Conservation (phyloP, 1,139 yeast species). For the Hanseniaspora uvarum region DNA sequence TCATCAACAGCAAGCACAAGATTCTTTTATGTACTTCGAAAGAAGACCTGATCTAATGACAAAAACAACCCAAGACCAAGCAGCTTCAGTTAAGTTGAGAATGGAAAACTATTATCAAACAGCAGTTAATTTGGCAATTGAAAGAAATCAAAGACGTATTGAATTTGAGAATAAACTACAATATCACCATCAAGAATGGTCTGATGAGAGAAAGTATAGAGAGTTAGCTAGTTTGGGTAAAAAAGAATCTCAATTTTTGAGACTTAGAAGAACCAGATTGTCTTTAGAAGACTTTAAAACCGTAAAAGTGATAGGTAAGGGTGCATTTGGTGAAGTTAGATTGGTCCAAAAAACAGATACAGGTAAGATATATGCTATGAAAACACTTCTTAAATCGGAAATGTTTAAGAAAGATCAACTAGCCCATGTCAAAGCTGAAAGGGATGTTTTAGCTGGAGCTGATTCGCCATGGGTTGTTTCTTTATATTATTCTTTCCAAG, state of each 20-base stretch:
- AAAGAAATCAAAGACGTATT: constrained; percentile 66
- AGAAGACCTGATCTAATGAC: constrained; percentile 73
- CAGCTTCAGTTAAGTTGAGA: constrained; percentile 60
- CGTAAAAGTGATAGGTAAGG: constrained; percentile 75
- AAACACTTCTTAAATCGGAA: constrained; percentile 64
- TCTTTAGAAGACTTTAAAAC: constrained; percentile 66
- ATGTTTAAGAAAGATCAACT: constrained; percentile 77
- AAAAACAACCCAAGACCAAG: constrained; percentile 59
- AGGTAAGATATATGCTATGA: constrained; percentile 79
- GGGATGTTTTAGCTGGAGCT: constrained; percentile 75
- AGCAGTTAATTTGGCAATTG: constrained; percentile 70
- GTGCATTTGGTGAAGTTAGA: constrained; percentile 79
- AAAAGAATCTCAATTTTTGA: constrained; percentile 66
- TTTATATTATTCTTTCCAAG: constrained; percentile 70
- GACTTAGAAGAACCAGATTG: constrained; percentile 64
- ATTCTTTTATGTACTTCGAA: constrained; percentile 60
- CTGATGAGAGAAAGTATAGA: constrained; percentile 65
- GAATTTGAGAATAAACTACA: constrained; percentile 58
- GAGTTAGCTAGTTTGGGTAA: constrained; percentile 61
- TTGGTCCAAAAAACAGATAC: constrained; percentile 74
- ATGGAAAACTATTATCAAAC: constrained; percentile 67
- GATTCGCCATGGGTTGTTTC: constrained; percentile 86
- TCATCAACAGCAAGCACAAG: neutral
- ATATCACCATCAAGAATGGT: constrained; percentile 45
- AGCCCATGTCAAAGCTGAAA: constrained; percentile 77